phyloP scores from a whole-genome alignment of 1,284 basidiomycete genomes.

The Malassezia pachydermatis region DNA sequence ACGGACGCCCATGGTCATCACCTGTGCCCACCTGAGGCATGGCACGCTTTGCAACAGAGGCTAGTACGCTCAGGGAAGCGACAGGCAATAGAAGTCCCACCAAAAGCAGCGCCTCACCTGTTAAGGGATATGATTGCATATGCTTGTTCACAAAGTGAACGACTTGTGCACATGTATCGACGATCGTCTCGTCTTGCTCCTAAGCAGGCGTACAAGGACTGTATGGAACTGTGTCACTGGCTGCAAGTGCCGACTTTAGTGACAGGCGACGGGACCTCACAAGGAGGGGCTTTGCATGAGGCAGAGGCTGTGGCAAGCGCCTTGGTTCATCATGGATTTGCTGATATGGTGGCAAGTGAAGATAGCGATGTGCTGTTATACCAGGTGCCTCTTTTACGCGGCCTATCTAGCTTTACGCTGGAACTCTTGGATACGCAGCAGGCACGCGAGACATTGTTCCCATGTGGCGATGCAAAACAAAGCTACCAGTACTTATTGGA shows the following conservation, averaged over 20 bases:
- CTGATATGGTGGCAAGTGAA: conserved; percentile 46
- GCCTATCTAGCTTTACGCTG: conserved; percentile 23
- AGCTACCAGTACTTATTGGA: conserved; percentile 33
- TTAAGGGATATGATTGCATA: not conserved
- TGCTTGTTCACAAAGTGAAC: not conserved
- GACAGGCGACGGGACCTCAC: conserved; percentile 33
- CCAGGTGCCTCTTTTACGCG: conserved; percentile 41
- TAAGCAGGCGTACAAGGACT: conserved; percentile 27
- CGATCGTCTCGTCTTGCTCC: conserved; percentile 17
- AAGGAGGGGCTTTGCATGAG: conserved; percentile 37
- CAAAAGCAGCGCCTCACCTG: too few relatives aligned
- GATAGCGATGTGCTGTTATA: conserved; percentile 48
- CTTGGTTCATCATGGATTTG: conserved; percentile 35
- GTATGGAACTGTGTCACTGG: conserved; percentile 29
- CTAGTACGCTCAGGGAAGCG: conserved; percentile 11
- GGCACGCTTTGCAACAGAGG: conserved; percentile 1
- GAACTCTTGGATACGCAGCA: conserved; percentile 30
- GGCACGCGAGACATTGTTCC: conserved; percentile 27
- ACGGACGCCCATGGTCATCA: not conserved
- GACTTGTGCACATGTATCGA: not conserved
- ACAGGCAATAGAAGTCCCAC: too few relatives aligned
- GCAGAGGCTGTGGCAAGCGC: conserved; percentile 46
- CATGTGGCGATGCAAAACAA: not conserved
- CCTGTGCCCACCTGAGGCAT: not conserved
- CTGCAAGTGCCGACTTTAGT: conserved; percentile 38